phyloP scores from a whole-genome alignment of 352 stramenopile species.

The Aphanomyces stellatus region DNA sequence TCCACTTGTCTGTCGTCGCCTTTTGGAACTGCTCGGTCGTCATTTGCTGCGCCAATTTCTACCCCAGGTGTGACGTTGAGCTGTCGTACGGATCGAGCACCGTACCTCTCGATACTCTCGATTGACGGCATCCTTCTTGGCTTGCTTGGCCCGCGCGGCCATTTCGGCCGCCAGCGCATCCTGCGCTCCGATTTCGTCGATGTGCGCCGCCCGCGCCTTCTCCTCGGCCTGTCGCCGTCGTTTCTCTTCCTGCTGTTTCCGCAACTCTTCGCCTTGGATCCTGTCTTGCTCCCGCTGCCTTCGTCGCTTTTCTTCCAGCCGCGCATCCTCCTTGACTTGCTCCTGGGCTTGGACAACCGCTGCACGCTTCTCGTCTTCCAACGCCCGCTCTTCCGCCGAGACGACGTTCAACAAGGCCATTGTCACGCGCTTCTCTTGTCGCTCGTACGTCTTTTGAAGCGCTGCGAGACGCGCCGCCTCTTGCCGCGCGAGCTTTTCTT shows the following conservation, averaged over 20 bases:
- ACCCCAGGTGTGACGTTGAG: neutral
- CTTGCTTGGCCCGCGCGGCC: conserved; percentile 10
- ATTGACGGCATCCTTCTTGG: conserved; percentile 9
- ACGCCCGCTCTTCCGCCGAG: conserved; percentile 9
- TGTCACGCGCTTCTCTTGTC: conserved; percentile 15
- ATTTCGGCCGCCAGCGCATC: conserved; percentile 17
- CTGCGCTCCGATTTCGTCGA: neutral
- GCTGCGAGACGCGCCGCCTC: neutral
- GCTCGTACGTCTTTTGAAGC: conserved; percentile 11
- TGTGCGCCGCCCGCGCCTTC: neutral
- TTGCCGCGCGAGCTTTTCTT: conserved; percentile 8
- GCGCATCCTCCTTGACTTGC: neutral
- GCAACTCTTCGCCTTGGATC: neutral
- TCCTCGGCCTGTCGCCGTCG: neutral
- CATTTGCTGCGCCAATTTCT: conserved; percentile 20
- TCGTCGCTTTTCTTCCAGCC: neutral
- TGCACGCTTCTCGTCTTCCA: conserved; percentile 2
- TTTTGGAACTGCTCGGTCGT: neutral
- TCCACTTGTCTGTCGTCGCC: conserved; percentile 14
- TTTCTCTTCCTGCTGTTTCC: conserved; percentile 7
- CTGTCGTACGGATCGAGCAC: neutral
- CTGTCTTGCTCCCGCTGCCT: neutral
- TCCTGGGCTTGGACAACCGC: neutral
- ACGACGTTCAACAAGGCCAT: conserved; percentile 18
- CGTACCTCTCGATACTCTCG: conserved; percentile 13